phyloP scores from a whole-genome alignment of 805 yeast species.

The Wickerhamomyces kurtzmanii region DNA sequence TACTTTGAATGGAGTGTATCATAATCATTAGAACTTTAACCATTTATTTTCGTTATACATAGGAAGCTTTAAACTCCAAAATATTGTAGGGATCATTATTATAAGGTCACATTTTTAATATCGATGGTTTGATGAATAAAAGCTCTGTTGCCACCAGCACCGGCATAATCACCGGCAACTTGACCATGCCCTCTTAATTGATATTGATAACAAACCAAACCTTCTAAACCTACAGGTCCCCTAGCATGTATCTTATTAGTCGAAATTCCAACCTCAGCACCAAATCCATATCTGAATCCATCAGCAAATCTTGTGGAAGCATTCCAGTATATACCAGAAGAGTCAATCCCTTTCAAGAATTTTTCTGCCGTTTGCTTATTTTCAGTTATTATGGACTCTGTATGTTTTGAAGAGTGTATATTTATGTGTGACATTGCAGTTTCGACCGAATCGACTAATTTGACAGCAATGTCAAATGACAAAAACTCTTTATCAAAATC shows the following conservation, averaged over 20 bases:
- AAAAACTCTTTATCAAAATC: constrained; percentile 83
- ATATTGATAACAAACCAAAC: constrained; percentile 91
- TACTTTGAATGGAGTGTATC: too few relatives aligned
- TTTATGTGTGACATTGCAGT: constrained; percentile 86
- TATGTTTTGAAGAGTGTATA: constrained; percentile 88
- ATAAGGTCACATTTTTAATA: constrained; percentile 19
- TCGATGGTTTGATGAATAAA: constrained; percentile 67
- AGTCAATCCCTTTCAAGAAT: constrained; percentile 80
- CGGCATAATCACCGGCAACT: constrained; percentile 81
- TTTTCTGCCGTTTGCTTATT: constrained; percentile 58
- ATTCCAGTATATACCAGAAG: constrained; percentile 97
- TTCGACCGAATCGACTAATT: constrained; percentile 43
- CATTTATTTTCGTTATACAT: not conserved
- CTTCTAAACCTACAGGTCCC: constrained; percentile 98
- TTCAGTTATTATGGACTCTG: constrained; percentile 86
- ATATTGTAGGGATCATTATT: constrained; percentile 1
- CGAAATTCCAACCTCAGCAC: constrained; percentile 96
- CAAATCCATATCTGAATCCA: constrained; percentile 97
- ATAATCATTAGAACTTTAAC: too few relatives aligned
- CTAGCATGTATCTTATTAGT: constrained; percentile 96
- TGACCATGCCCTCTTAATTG: constrained; percentile 91
- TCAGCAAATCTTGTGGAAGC: constrained; percentile 97
- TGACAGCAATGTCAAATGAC: constrained; percentile 75
- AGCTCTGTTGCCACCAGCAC: constrained; percentile 80
- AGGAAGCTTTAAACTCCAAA: not conserved